Evolutionary conservation across 2,329 filamentous ascomycete genomes (phyloP).

Genomic region (Scytalidium sp.): DNA sequence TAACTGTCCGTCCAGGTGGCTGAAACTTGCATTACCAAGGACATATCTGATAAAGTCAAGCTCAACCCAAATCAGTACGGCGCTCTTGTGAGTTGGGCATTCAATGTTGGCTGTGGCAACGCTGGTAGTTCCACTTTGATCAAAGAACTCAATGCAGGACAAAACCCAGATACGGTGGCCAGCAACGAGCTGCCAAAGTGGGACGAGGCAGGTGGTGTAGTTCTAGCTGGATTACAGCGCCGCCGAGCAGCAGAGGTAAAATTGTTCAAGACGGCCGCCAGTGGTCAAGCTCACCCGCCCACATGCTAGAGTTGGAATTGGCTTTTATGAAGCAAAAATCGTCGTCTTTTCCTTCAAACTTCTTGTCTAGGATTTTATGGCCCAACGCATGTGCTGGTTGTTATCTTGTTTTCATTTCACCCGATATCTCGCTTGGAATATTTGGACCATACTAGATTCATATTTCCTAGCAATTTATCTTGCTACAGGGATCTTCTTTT

Average conservation of each 20-base stretch:
- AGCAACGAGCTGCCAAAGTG: constrained; percentile 45
- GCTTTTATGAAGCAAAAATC: too few relatives aligned
- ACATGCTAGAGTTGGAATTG: too few relatives aligned
- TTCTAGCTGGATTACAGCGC: constrained; percentile 37
- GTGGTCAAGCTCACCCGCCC: background rate
- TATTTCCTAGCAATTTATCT: too few relatives aligned
- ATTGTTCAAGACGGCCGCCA: constrained; percentile 28
- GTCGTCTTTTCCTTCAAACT: too few relatives aligned
- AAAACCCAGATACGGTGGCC: constrained; percentile 37
- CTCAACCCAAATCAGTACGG: constrained; percentile 51
- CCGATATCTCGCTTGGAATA: too few relatives aligned
- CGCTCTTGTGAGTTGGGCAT: constrained; percentile 48
- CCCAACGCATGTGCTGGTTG: too few relatives aligned
- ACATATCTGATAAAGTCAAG: constrained; percentile 30
- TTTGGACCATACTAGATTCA: too few relatives aligned
- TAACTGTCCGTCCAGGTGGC: constrained; percentile 16
- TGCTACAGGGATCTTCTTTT: too few relatives aligned
- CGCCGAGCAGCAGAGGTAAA: constrained; percentile 42
- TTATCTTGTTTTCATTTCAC: too few relatives aligned
- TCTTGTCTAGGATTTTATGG: too few relatives aligned
- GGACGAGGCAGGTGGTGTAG: constrained; percentile 38
- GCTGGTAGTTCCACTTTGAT: constrained; percentile 38
- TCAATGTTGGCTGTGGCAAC: constrained; percentile 46
- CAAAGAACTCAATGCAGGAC: constrained; percentile 40
- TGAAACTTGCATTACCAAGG: constrained; percentile 37